Conservation (phyloP, 1,139 yeast species). For the Hyphopichia fennica region DNA sequence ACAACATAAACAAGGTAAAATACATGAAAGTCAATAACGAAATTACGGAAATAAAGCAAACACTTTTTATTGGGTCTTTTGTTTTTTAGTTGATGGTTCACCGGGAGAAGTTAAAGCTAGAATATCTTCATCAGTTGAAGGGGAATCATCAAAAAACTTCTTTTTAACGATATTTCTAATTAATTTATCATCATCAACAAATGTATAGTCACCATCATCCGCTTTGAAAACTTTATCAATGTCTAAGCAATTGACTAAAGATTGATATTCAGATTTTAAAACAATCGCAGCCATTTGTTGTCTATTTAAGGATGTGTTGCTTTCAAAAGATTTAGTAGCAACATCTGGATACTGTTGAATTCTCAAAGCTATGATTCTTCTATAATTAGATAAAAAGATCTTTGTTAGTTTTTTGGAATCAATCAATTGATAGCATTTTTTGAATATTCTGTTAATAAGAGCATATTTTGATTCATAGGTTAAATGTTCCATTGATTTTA, state of each 20-base stretch:
- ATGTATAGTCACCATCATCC: slow-evolving; percentile 24
- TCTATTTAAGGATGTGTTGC: slow-evolving; percentile 13
- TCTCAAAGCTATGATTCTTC: slow-evolving; percentile 31
- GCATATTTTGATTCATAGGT: slow-evolving; percentile 27
- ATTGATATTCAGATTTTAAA: slow-evolving; percentile 51
- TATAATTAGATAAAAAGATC: slow-evolving; percentile 29
- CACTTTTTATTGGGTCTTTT: neutral
- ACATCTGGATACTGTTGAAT: slow-evolving; percentile 42
- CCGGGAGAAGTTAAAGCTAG: neutral
- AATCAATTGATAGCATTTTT: slow-evolving; percentile 48
- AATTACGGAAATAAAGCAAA: neutral
- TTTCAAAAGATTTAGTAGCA: slow-evolving; percentile 22
- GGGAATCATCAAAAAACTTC: slow-evolving; percentile 28
- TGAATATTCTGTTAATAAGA: slow-evolving; percentile 43
- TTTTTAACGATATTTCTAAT: slow-evolving; percentile 57
- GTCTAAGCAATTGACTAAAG: slow-evolving; percentile 44
- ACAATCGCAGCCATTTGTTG: slow-evolving; percentile 53
- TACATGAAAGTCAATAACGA: neutral
- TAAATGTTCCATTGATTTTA: slow-evolving; percentile 30
- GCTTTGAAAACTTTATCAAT: slow-evolving; percentile 29
- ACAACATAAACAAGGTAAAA: neutral
- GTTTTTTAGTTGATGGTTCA: slow-evolving; percentile 1
- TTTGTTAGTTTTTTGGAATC: slow-evolving; percentile 43
- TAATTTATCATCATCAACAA: slow-evolving; percentile 59
- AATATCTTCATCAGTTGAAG: slow-evolving; percentile 3